Evolutionary conservation across 2,329 filamentous ascomycete genomes (phyloP).

Genomic region (Colletotrichum higginsianum): DNA sequence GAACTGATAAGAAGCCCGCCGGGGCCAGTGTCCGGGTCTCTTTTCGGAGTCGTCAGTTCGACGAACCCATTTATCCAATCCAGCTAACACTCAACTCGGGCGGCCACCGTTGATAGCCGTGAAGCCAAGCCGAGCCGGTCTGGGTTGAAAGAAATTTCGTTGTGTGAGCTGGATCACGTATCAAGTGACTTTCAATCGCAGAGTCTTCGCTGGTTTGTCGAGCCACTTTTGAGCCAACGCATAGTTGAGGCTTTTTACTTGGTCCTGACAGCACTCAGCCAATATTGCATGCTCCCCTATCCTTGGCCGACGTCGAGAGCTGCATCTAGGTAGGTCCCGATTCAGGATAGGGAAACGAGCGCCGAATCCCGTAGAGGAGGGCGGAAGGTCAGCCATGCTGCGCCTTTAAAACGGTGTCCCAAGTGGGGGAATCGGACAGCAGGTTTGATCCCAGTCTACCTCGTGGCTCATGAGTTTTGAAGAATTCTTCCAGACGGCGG

Average conservation of each 20-base stretch:
- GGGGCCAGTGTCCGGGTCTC: slow-evolving; percentile 15
- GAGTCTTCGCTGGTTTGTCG: slow-evolving; percentile 10
- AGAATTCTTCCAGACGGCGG: slow-evolving; percentile 8
- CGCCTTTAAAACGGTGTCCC: slow-evolving; percentile 20
- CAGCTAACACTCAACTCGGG: slow-evolving; percentile 3
- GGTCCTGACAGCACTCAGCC: neutral
- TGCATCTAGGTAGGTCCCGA: neutral
- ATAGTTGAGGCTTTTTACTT: neutral
- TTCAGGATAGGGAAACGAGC: slow-evolving; percentile 7
- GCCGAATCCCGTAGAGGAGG: neutral
- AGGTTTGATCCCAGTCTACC: slow-evolving; percentile 26
- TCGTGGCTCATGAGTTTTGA: slow-evolving; percentile 25
- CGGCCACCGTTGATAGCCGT: slow-evolving; percentile 2
- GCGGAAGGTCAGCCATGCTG: slow-evolving; percentile 1
- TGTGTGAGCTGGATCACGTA: neutral
- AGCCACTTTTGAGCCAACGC: neutral
- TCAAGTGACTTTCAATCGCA: neutral
- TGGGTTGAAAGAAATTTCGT: neutral
- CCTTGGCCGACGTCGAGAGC: slow-evolving; percentile 9
- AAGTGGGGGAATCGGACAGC: neutral
- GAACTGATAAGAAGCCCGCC: slow-evolving; percentile 12
- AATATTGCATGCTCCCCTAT: neutral
- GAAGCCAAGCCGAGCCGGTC: slow-evolving; percentile 14
- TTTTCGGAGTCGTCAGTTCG: neutral
- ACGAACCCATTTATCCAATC: too few species aligned